Percentiles rank a stretch among this genome's conserved stretches.
Conservation (phyloP, 2,329 filamentous ascomycete genomes). For the Coleophoma cylindrospora region DNA sequence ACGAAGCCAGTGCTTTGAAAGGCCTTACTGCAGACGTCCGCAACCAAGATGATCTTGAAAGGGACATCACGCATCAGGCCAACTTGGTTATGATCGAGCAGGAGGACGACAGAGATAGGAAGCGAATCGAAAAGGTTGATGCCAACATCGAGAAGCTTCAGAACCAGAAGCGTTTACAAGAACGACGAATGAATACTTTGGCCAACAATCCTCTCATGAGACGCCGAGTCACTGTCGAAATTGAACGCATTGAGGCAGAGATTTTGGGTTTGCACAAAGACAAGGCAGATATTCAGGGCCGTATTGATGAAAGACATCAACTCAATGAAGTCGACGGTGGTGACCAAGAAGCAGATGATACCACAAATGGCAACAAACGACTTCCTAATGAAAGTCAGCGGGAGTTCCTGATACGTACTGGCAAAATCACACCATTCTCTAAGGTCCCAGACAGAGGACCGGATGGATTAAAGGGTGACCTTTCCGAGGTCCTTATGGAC, state of each 20-base stretch:
- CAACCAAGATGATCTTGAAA: constrained; percentile 85
- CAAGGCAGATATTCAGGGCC: constrained; percentile 71
- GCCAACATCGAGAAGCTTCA: constrained; percentile 54
- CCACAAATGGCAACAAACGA: constrained; percentile 46
- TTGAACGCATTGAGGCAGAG: constrained; percentile 19
- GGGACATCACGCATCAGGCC: constrained; percentile 69
- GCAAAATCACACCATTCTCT: constrained; percentile 95
- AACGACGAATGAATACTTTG: constrained; percentile 50
- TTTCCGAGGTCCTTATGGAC: constrained; percentile 75
- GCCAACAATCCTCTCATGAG: constrained; percentile 42
- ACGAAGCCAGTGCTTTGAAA: constrained; percentile 37
- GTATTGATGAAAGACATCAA: constrained; percentile 71
- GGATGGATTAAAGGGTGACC: constrained; percentile 58
- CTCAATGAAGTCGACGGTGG: constrained; percentile 39
- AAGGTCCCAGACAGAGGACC: constrained; percentile 53
- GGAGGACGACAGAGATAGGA: constrained; percentile 59
- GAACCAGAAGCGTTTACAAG: constrained; percentile 55
- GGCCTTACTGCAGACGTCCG: constrained; percentile 66
- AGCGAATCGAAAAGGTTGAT: constrained; percentile 55
- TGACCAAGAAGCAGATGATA: constrained; percentile 34
- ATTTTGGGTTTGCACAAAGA: constrained; percentile 57
- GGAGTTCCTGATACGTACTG: constrained; percentile 89
- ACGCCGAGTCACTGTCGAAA: constrained; percentile 35
- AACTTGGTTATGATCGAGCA: constrained; percentile 54
- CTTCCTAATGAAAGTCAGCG: constrained; percentile 77